Evolutionary conservation across 83 land plant genomes (phyloP).

Genomic region (Larix sibirica): DNA sequence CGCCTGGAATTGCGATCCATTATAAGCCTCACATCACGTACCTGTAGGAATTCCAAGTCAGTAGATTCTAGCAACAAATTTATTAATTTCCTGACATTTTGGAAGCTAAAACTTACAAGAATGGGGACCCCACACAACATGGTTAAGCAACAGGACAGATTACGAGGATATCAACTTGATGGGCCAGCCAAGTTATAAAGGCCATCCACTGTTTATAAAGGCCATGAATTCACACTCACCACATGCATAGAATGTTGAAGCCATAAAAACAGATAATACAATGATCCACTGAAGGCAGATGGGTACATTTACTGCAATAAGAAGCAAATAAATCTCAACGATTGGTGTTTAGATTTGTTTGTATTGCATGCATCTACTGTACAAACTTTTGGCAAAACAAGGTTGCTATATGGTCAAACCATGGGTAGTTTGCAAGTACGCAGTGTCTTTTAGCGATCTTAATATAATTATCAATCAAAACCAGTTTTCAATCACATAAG

Average conservation of each 20-base stretch:
- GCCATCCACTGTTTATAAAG: constrained; percentile 14
- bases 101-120: constrained; percentile 10
- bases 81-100: constrained; percentile 5
- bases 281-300: constrained; percentile 47
- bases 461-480: not conserved
- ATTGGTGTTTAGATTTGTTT: constrained; percentile 8
- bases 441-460: not conserved
- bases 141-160: constrained; percentile 7
- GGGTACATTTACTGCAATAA: constrained; percentile 45
- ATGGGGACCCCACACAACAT: not conserved
- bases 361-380: constrained; percentile 18
- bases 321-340: constrained; percentile 43
- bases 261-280: constrained; percentile 41
- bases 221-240: constrained; percentile 33
- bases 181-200: constrained; percentile 8
- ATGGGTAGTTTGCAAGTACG: not conserved
- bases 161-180: constrained; percentile 2
- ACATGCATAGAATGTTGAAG: constrained; percentile 34
- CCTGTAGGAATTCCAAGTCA: constrained; percentile 46
- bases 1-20: constrained; percentile 99
- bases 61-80: not conserved
- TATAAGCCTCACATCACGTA: constrained; percentile 96
- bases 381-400: constrained; percentile 5
- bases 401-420: constrained; percentile 3
- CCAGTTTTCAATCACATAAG: not conserved